Evolutionary conservation across 805 yeast species (phyloP), one percentile per base, ranked within the genome.

Genomic region (Diddensiella caesifluorescens): DNA sequence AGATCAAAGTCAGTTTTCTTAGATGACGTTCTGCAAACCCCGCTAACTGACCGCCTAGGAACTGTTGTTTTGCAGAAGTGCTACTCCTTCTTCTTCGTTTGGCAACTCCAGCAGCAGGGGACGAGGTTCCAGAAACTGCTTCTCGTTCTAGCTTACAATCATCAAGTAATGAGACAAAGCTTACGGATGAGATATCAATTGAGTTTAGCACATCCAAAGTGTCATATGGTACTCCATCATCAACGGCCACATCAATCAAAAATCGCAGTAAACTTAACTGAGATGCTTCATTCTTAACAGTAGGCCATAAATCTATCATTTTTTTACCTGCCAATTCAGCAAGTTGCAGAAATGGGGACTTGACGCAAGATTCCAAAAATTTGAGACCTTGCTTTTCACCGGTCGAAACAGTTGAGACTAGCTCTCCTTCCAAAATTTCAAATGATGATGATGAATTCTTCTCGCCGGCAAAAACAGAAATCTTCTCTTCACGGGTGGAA

Each of bases 51-150:
- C 81, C 83, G 44, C 66, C 69, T 6, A 49, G 48, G 19, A 51
- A 38, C 40, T 79, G 88, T 56, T 77, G 80, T 1, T 90, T 73
- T 12, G 84, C 72, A 22, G 86, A 79, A 1, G 92, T 80, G 1
- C 92, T 80, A 34, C 68, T 52, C 51, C 84, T 66, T 67, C 97
- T 75, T 70, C 96, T 79, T 64, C 95, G 77, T 62, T 86, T 85
- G 12, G 87, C 78, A 36, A 49, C 47, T 23, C 40, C 45, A 4
- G 57, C 51, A 16, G 65, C 53, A 2, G 43, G 46, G 20, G 41
- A 39, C 7, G 41, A 35, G 29, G 64, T 63, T 13, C 64, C 57
- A 13, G 60, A 59, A 6, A 56, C 65, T 20, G 57, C 56, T 33
- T 67, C 69, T 6, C 72, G 58, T 38, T 73, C 75, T 32, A 82